A percentile compares a stretch with the other conserved stretches of the same genome.
phyloP scores from a whole-genome alignment of 495 filamentous ascomycete genomes.

The Penicillium simplicissimum region DNA sequence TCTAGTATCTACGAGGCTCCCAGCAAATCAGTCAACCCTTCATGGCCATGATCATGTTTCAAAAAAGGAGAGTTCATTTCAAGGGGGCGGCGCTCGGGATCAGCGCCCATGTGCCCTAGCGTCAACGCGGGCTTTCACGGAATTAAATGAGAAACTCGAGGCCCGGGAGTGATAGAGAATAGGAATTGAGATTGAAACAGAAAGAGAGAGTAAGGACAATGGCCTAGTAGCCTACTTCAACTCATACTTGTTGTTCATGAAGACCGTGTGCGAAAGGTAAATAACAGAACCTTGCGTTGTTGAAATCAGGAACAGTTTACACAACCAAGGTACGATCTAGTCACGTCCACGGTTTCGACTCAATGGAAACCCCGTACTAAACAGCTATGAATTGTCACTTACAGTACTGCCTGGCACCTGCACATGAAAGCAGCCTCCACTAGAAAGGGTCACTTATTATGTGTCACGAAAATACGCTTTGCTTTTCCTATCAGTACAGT shows the following conservation, averaged over 20 bases:
- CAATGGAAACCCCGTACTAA: neutral
- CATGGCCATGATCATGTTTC: neutral
- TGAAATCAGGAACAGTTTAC: neutral
- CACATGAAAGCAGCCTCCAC: conserved; percentile 8
- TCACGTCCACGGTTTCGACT: neutral
- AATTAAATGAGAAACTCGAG: neutral
- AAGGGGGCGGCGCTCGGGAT: conserved; percentile 20
- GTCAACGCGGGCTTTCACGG: conserved; percentile 7
- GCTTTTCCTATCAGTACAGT: too few species aligned
- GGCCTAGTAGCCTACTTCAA: too few species aligned
- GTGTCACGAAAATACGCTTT: too few species aligned
- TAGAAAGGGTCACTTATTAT: too few species aligned
- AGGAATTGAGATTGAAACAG: neutral
- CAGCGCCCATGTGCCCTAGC: conserved; percentile 17
- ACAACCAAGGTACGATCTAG: neutral
- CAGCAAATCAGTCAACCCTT: neutral
- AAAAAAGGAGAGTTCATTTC: conserved; percentile 10
- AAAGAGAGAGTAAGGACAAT: too few species aligned
- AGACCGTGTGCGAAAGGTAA: neutral
- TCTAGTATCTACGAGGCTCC: neutral
- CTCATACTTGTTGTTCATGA: neutral
- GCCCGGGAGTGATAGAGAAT: neutral
- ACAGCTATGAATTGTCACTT: neutral
- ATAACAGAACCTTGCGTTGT: neutral
- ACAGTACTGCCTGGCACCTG: neutral